Evolutionary conservation across 2,329 filamentous ascomycete species (phyloP).

Genomic region (Blumeriella jaapii): DNA sequence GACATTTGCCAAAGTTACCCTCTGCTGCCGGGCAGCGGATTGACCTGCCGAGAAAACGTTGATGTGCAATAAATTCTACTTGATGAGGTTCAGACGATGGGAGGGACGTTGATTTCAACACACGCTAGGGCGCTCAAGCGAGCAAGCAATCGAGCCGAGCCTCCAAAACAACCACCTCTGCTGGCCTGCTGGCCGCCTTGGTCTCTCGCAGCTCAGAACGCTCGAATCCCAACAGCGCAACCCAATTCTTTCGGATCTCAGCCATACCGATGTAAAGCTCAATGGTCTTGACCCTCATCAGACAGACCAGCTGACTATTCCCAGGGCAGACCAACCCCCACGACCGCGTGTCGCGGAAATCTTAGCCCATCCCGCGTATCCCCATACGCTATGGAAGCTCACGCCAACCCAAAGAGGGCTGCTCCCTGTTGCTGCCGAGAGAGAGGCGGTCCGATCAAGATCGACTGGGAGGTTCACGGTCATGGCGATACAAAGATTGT

Average conservation of each 20-base stretch:
- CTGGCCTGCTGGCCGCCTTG: too few relatives aligned
- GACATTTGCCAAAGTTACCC: too few relatives aligned
- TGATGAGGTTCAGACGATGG: too few relatives aligned
- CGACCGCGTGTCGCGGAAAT: slow-evolving; percentile 43
- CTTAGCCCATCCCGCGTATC: slow-evolving; percentile 52
- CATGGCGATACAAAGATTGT: slow-evolving; percentile 59
- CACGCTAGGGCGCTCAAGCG: too few relatives aligned
- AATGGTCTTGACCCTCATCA: background rate
- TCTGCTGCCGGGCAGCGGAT: too few relatives aligned
- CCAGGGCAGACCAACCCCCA: slow-evolving; percentile 10
- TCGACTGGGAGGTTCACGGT: slow-evolving; percentile 74
- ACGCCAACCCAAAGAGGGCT: slow-evolving; percentile 51
- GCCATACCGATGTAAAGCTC: slow-evolving; percentile 1
- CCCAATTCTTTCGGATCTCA: background rate
- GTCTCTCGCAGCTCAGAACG: too few relatives aligned
- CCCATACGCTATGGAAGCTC: slow-evolving; percentile 56
- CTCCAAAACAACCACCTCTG: too few relatives aligned
- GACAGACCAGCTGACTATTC: background rate
- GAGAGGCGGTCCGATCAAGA: slow-evolving; percentile 65
- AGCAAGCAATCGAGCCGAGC: too few relatives aligned
- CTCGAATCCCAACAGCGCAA: background rate
- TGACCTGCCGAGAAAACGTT: too few relatives aligned
- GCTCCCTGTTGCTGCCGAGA: slow-evolving; percentile 50
- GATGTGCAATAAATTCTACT: too few relatives aligned
- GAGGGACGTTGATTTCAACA: too few relatives aligned